phyloP scores from a whole-genome alignment of 805 yeast genomes.

The Komagataella pseudopastoris region DNA sequence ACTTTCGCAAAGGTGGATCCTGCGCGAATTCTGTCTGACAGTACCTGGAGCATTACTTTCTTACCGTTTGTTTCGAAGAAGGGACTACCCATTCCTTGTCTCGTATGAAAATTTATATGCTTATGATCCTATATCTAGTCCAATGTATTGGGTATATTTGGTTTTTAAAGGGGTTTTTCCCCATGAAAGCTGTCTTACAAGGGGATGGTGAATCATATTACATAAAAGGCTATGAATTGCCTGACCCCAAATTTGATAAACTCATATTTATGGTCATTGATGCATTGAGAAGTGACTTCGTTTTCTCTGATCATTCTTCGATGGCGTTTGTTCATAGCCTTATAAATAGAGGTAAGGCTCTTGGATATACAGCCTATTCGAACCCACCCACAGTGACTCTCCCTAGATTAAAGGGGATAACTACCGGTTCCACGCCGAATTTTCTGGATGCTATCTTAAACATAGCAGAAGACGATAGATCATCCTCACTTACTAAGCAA shows the following conservation, averaged over 20 bases:
- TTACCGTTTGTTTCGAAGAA: no score
- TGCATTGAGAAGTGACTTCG: conserved; percentile 83
- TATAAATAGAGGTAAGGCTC: conserved; percentile 51
- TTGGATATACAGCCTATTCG: conserved; percentile 85
- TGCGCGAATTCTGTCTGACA: not conserved
- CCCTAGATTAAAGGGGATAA: conserved; percentile 84
- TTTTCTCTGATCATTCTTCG: conserved; percentile 50
- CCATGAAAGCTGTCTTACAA: conserved; percentile 66
- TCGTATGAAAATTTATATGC: conserved; percentile 6
- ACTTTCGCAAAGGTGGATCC: not conserved
- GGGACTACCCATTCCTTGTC: not conserved
- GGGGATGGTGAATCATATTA: conserved; percentile 28
- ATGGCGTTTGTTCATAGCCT: conserved; percentile 58
- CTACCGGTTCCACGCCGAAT: conserved; percentile 91
- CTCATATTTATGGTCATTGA: conserved; percentile 80
- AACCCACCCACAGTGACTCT: conserved; percentile 96
- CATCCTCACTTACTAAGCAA: conserved; percentile 51
- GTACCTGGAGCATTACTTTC: not conserved
- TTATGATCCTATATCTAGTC: conserved; percentile 9
- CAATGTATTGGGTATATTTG: conserved; percentile 44
- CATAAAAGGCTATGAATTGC: conserved; percentile 15
- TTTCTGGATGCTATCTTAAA: conserved; percentile 90
- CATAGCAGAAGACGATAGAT: conserved; percentile 79
- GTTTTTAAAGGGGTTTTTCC: conserved; percentile 81
- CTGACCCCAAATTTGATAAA: conserved; percentile 41